Evolutionary conservation across 2,329 filamentous ascomycete species (phyloP), one percentile per base, ranked within the genome.

Genomic region (Decorospora gaudefroyi): DNA sequence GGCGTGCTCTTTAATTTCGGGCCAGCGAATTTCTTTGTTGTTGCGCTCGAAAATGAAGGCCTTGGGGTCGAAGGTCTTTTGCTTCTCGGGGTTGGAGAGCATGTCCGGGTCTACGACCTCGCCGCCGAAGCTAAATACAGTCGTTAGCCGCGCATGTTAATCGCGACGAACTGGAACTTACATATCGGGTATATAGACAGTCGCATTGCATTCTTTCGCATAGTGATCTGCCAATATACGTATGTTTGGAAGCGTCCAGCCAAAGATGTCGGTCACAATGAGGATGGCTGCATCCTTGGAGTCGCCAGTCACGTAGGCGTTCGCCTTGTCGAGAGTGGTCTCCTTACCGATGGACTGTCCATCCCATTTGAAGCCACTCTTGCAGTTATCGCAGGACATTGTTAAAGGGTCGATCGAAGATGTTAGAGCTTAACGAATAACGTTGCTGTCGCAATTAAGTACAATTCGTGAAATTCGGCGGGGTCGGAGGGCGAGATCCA

Each of bases 141-240:
- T 12, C 11, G 25, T 45, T 43, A 49, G 21, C 9, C 7, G 21
- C 8, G 15, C 10, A 10, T 7, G 7, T 12, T 11, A 4, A 2
- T n/a, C 6, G 13, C 6, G 4, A 6, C 11, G 29, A 6, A 13
- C 22, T 15, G 32, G 7, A 13, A 15, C 61, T 53, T 50, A 69
- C 67, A 78, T 59, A 52, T 78, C 75, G 1, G 75, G 70, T 21
- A 78, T 57, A 55, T 76, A 77, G 51, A 67, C 67, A 35, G 72
- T 74, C 53, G 73, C 76, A 55, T 74, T 71, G 9, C 67, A 67
- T 47, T 69, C 65, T 23, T 71, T 68, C 19, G 76, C 75, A 54
- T 76, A 78, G 35, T 72, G 61, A 58, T 78, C 76, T 9, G 75
- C 75, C 10, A 78, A 62, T 3, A 78, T 53, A 21, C 75, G 70